Evolutionary conservation across 2,329 filamentous ascomycete species (phyloP), one percentile per base, ranked within the genome.

Genomic region (Penicillium sclerotigenum): DNA sequence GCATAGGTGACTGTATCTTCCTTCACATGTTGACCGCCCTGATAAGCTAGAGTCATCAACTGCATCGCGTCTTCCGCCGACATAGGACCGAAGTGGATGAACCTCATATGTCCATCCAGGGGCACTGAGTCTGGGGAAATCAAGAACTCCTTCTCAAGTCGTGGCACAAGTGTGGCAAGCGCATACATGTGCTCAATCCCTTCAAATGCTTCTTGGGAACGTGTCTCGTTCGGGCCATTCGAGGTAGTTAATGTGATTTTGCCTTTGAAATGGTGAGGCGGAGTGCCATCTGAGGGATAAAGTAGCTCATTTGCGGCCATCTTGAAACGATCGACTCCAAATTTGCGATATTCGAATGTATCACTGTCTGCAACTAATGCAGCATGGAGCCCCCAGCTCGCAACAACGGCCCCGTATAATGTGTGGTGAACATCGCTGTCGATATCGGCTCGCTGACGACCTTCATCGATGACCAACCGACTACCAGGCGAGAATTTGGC

Each of bases 351-450:
- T 61, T 85, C 87, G 0, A 83, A 79, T 0, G 92, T 95, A 72
- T 97, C 93, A 72, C 89, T 94, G 76, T 97, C 91, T 65, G 90
- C 91, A 22, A 97, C 91, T 4, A 97, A 81, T 40, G 87, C 86
- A 29, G 92, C 90, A 68, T 97, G 93, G 67, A 97, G 85, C 20
- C 89, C 93, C 82, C 95, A 96, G 71, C 89, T 94, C 42, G 87
- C 87, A 2, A 97, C 92, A 22, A 97, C 90, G 24, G 88, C 88
- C 26, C 91, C 92, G 65, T 88, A 83, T 2, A 82, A 65, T 4
- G 63, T 69, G 48, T 61, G 68, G 22, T 72, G 66, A 31, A 72
- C 64, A 28, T 52, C 22, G 28, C 18, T 26, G 45, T 52, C 34
- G 14, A 75, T 62, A 31, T 60, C 58, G 28, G 64, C 61, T 36